Conservation (phyloP, 805 yeast species). For the Pichia sporocuriosa region DNA sequence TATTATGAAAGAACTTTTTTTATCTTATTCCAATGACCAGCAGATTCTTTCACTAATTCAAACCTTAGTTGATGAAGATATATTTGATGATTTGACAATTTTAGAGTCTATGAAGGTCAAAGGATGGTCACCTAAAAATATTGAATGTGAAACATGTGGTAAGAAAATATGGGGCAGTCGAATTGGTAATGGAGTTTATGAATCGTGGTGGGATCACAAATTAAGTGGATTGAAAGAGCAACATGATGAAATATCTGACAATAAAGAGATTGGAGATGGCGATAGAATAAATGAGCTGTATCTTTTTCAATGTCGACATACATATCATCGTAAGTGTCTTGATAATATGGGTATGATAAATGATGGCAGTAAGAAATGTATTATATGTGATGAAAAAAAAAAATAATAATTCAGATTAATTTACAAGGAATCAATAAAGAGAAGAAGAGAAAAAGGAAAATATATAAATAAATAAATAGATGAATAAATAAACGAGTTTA, state of each 20-base stretch:
- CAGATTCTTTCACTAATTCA: conserved; percentile 46
- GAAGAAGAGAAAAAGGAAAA: no score
- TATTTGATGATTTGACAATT: conserved; percentile 38
- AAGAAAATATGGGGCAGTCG: conserved; percentile 65
- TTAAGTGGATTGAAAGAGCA: conserved; percentile 11
- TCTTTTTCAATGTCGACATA: conserved; percentile 60
- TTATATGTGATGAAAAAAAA: conserved; percentile 20
- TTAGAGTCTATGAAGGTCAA: conserved; percentile 36
- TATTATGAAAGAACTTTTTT: conserved; percentile 54
- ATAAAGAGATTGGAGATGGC: conserved; percentile 1
- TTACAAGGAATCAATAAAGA: no score
- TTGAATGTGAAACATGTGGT: conserved; percentile 73
- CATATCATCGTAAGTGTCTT: conserved; percentile 55
- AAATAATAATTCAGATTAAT: background rate
- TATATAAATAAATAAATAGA: background rate
- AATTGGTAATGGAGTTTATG: conserved; percentile 40
- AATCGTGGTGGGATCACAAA: conserved; percentile 48
- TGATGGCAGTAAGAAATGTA: conserved; percentile 26
- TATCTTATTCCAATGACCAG: conserved; percentile 59
- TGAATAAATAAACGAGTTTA: background rate
- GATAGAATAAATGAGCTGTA: conserved; percentile 30
- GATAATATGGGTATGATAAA: conserved; percentile 37
- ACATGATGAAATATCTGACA: conserved; percentile 5
- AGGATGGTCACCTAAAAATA: conserved; percentile 58
- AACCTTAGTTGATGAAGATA: conserved; percentile 49